Conservation (phyloP, 164 flowering plant species). For the Protea cynaroides region DNA sequence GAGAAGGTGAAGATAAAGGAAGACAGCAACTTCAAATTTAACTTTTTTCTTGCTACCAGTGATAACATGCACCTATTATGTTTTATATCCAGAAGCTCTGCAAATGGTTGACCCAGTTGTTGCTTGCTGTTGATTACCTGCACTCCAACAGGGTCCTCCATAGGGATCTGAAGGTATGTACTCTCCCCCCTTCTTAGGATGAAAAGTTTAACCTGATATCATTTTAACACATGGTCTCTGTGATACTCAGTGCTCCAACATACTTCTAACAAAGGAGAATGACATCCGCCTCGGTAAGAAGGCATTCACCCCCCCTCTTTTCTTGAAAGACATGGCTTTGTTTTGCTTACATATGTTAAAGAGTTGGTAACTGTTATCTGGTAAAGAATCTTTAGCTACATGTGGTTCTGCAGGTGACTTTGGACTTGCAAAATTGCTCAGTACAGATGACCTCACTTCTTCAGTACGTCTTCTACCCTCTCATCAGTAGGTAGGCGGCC, state of each 20-base stretch:
- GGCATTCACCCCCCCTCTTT: background rate
- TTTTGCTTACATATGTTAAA: background rate
- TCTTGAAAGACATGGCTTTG: too few relatives aligned
- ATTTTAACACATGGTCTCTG: slow-evolving; percentile 10
- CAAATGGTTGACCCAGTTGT: slow-evolving; percentile 88
- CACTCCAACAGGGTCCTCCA: slow-evolving; percentile 93
- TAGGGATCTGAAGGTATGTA: slow-evolving; percentile 79
- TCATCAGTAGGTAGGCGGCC: background rate
- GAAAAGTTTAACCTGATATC: background rate
- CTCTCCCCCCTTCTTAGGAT: background rate
- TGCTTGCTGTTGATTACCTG: slow-evolving; percentile 85
- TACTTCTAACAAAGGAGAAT: slow-evolving; percentile 81
- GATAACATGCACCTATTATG: background rate
- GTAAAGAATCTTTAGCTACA: slow-evolving; percentile 11
- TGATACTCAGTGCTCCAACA: slow-evolving; percentile 77
- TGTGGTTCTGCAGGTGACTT: slow-evolving; percentile 58
- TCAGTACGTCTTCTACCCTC: slow-evolving; percentile 41
- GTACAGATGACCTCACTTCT: slow-evolving; percentile 65
- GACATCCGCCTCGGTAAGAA: slow-evolving; percentile 85
- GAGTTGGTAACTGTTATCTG: slow-evolving; percentile 7
- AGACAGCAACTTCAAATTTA: background rate
- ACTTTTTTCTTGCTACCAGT: background rate
- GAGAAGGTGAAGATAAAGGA: slow-evolving; percentile 61
- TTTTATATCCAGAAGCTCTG: slow-evolving; percentile 58
- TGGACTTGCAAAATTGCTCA: slow-evolving; percentile 80